These are phyloP conservation scores for Pulveroboletus sp. DNA, from an alignment of 768 basidiomycete genomes.

Conservation along the genomic window DNA sequence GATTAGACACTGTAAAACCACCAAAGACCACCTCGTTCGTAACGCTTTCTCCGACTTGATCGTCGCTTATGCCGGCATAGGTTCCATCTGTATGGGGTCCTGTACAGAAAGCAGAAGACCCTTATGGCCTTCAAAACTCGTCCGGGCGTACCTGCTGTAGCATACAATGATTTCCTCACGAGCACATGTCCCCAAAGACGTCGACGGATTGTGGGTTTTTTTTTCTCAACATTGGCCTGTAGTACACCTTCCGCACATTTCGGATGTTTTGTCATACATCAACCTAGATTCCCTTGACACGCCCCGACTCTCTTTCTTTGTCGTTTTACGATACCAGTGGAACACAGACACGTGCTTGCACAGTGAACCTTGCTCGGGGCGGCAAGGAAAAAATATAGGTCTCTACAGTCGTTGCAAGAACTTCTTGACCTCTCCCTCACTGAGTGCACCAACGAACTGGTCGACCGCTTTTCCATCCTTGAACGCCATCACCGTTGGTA, in stretches of 20 bases:
- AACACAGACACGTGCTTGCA: background rate
- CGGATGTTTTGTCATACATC: slow-evolving; percentile 11
- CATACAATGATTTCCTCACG: slow-evolving; percentile 43
- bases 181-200: background rate
- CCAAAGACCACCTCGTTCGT: slow-evolving; percentile 64
- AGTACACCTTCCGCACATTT: slow-evolving; percentile 11
- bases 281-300: slow-evolving; percentile 5
- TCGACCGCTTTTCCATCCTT: slow-evolving; percentile 54
- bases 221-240: slow-evolving; percentile 14
- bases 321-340: slow-evolving; percentile 11
- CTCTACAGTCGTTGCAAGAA: slow-evolving; percentile 43
- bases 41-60: background rate
- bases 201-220: background rate
- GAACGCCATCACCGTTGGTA: slow-evolving; percentile 83
- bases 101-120: slow-evolving; percentile 88
- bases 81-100: slow-evolving; percentile 97
- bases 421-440: slow-evolving; percentile 39
- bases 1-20: slow-evolving; percentile 71
- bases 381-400: background rate
- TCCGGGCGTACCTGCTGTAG: slow-evolving; percentile 51
- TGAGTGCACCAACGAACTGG: slow-evolving; percentile 60
- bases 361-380: background rate
- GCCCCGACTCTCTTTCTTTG: background rate
- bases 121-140: slow-evolving; percentile 72
- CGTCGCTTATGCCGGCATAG: slow-evolving; percentile 37